phyloP scores from a whole-genome alignment of 1,139 yeast species.

The Taiozyma sp. region DNA sequence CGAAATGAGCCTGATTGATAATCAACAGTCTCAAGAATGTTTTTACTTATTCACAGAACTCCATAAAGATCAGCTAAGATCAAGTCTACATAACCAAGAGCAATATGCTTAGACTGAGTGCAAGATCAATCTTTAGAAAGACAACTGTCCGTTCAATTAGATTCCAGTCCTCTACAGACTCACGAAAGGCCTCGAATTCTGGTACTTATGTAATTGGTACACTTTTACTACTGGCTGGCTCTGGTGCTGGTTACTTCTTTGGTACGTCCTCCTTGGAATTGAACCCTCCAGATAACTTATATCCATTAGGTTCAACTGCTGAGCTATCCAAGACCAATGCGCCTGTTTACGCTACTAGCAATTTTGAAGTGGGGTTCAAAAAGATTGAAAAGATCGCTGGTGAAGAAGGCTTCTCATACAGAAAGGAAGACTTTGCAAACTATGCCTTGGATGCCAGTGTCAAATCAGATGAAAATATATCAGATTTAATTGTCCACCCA shows the following conservation, averaged over 20 bases:
- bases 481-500: conserved; percentile 59
- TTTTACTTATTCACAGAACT: not conserved
- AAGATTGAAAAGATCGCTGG: conserved; percentile 39
- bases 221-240: conserved; percentile 3
- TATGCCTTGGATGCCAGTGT: conserved; percentile 32
- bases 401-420: conserved; percentile 29
- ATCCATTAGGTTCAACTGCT: conserved; percentile 27
- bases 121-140: not conserved
- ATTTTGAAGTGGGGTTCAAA: conserved; percentile 37
- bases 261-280: conserved; percentile 1
- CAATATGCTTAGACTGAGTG: not conserved
- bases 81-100: not conserved
- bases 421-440: conserved; percentile 19
- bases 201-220: not conserved
- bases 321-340: conserved; percentile 23
- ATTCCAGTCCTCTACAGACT: conserved; percentile 3
- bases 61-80: no score
- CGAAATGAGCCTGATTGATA: not conserved
- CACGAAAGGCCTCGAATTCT: not conserved
- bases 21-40: not conserved
- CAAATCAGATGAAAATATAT: conserved; percentile 42
- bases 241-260: conserved; percentile 8
- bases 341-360: conserved; percentile 36
- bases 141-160: not conserved
- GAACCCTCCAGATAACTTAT: conserved; percentile 6